Evolutionary conservation across 768 basidiomycete species (phyloP).

Genomic region (Naematelia aurantialba): DNA sequence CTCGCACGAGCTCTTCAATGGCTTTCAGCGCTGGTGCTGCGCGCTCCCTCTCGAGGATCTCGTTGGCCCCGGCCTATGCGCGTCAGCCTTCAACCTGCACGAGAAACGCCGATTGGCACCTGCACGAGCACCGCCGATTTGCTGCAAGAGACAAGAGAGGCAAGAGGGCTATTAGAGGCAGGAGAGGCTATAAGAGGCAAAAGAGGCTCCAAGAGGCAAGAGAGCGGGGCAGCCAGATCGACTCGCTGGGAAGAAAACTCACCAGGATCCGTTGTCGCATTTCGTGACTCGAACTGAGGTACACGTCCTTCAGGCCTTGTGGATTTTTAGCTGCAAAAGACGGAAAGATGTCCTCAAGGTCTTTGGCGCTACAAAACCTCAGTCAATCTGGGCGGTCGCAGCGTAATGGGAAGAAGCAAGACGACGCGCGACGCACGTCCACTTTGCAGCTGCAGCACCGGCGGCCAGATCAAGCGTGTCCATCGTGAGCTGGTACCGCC

Average conservation of each 20-base stretch:
- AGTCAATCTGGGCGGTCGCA: conserved; percentile 8
- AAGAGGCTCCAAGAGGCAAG: not conserved
- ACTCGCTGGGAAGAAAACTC: conserved; percentile 6
- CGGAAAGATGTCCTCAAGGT: conserved; percentile 34
- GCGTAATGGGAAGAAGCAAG: not conserved
- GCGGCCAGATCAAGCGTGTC: conserved; percentile 42
- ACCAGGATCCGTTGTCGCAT: conserved; percentile 40
- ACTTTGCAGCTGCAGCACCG: conserved; percentile 41
- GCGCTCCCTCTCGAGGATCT: conserved; percentile 34
- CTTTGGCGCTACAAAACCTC: conserved; percentile 24
- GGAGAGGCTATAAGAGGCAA: not conserved
- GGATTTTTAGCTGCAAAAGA: conserved; percentile 16
- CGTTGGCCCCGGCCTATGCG: conserved; percentile 25
- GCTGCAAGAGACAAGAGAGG: not conserved
- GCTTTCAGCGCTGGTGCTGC: conserved; percentile 28
- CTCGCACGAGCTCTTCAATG: conserved; percentile 37
- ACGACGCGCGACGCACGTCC: conserved; percentile 41
- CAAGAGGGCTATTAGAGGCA: not conserved
- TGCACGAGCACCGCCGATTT: too few relatives aligned
- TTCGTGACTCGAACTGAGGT: conserved; percentile 17
- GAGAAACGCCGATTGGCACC: too few relatives aligned
- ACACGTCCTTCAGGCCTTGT: conserved; percentile 28
- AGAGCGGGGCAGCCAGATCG: not conserved
- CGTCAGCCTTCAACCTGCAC: not conserved
- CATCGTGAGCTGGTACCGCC: conserved; percentile 32